phyloP scores from a whole-genome alignment of 78 protist genomes.

The Chrysochromulina tobinii region DNA sequence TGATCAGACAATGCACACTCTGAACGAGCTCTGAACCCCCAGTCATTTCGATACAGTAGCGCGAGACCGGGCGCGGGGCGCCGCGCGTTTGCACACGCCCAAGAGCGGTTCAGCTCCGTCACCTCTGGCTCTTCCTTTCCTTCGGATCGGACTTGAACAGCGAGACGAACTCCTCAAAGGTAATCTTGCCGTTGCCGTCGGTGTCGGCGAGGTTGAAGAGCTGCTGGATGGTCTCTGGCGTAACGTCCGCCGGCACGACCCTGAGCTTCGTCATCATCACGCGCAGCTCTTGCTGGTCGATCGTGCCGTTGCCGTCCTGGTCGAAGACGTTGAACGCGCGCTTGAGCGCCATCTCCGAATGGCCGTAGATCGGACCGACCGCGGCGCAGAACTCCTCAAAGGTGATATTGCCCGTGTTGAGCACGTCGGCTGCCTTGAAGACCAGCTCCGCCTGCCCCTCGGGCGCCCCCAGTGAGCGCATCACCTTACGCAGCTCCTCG shows the following conservation, averaged over 20 bases:
- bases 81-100: too few species aligned
- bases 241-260: background rate
- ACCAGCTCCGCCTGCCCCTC: background rate
- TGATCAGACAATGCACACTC: too few species aligned
- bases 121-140: too few species aligned
- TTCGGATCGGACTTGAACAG: background rate
- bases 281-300: background rate
- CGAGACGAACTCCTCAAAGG: background rate
- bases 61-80: too few species aligned
- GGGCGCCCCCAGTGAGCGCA: background rate
- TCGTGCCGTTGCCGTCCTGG: background rate
- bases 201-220: background rate
- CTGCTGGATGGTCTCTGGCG: background rate
- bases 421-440: background rate
- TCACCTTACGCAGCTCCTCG: background rate
- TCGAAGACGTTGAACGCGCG: background rate
- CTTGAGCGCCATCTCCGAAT: background rate
- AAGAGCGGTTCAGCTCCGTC: too few species aligned
- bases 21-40: too few species aligned
- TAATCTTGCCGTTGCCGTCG: background rate
- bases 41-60: too few species aligned
- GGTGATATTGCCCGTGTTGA: background rate
- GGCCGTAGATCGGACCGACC: background rate
- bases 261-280: background rate
- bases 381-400: constrained; percentile 4